Evolutionary conservation across 208 protist genomes (phyloP), one percentile per base, ranked within the genome.

Genomic region (Willaertia magna): DNA sequence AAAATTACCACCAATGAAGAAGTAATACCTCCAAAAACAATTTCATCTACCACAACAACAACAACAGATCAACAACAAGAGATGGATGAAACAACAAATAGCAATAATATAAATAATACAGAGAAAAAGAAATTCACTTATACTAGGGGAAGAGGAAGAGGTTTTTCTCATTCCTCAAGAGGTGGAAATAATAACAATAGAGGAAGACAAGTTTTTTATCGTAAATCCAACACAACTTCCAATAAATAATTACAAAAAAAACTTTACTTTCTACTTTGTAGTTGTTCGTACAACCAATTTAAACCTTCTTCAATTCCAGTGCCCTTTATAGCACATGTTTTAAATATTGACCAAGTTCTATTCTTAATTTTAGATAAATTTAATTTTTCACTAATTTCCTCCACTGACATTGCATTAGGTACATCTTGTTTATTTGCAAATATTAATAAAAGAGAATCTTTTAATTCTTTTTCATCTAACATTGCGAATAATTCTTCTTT

Each of bases 371-470:
- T 84, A 18, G 12, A n/a, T 30, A 84, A 34, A 34, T 42, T 34
- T 0, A 84, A 34, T 67, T 55, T 39, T 16, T 84, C 49, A 2
- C 18, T 39, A 30, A 84, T 22, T 67, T 84, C 34, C 74, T 55
- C 49, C 2, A 47, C 49, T 43, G 11, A 74, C 47, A 84, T 59
- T 11, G 79, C 79, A 22, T 79, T 84, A 39, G 87, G 86, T 43
- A 95, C 44, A 90, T 96, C 95, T 84, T 97, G 95, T 89, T 97
- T 97, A 88, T 97, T 97, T 2, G 95, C 95, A 85, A 97, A 94
- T 9, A 97, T 93, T 14, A 97, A 44, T 40, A 97, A 89, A 43
- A 90, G 85, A 1, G 94, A 87, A 39, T 94, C 92, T 82, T 95
- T 93, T n/a, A 97, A 88, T 88, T 97, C 95, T 20, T 97, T 94